Base-by-base conservation (phyloP, 371 early-diverging fungal genomes). In the Lichtheimia ramosa region DNA sequence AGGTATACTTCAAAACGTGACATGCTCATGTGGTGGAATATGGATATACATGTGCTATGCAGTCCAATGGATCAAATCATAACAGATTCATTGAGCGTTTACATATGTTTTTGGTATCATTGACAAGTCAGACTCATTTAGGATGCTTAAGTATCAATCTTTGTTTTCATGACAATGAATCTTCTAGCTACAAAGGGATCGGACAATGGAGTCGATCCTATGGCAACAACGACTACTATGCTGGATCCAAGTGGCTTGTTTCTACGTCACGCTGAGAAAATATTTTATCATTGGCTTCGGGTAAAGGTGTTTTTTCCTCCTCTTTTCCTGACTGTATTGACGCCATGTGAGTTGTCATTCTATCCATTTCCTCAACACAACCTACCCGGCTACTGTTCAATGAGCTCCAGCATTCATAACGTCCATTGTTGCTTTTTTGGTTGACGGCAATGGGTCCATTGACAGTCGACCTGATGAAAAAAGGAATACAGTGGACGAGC, bases 281-380 rank as follows among this genome's bases (percentile, higher is more conserved):
- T 55, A 40, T 55, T 55, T 40, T 55, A 43, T 43, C 56, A 55
- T 55, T 55, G 56, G 43, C 20, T 25, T 43, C 27, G 12, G 20
- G 39, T 34, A 16, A 25, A 39, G 39, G 24, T 42, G 40, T 43
- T 55, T 43, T 55, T 55, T 41, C 41, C 56, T 41, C 56, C 41
- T 41, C 41, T 55, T 55, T 55, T 34, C 43, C 24, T 41, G 43
- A 42, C 42, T 55, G 43, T 55, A 55, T 23, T 55, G 24, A 55
- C 56, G 56, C 56, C 21, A 55, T 55, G 56, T 55, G 43, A 42
- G 56, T 55, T 55, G 23, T 25, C 39, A 43, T 55, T 55, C 8
- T 34, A 34, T 43, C 42, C 21, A 21, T 24, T 43, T 25, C 5
- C 21, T 7, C 21, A 0, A 46, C 34, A 46, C 46, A 46, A 46